Percentiles rank a stretch among this genome's conserved stretches.
Conservation (phyloP, 129 eudicot genomes). For the Apium graveolens region DNA sequence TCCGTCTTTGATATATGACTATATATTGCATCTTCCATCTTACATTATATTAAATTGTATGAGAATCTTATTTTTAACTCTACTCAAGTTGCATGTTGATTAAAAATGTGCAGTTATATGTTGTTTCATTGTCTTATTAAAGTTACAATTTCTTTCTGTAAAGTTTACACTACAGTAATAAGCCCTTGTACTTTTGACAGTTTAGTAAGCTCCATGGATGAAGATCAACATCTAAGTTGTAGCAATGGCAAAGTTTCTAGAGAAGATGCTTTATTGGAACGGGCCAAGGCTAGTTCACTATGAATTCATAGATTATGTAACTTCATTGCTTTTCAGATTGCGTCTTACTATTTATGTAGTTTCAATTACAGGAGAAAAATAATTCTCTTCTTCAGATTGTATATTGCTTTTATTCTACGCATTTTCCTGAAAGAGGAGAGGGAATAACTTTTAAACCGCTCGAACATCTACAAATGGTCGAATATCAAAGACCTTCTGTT, state of each 20-base stretch:
- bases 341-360: constrained; percentile 5
- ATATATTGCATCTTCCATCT: not conserved
- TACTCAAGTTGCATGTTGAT: not conserved
- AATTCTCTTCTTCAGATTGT: constrained; percentile 75
- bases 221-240: constrained; percentile 36
- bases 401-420: constrained; percentile 55
- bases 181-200: constrained; percentile 48
- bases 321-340: not conserved
- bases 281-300: constrained; percentile 69
- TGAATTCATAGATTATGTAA: constrained; percentile 3
- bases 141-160: not conserved
- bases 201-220: constrained; percentile 65
- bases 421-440: constrained; percentile 69
- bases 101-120: not conserved
- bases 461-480: constrained; percentile 75
- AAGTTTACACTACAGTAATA: constrained; percentile 12
- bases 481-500: constrained; percentile 45
- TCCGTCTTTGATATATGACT: not conserved
- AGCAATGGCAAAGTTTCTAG: constrained; percentile 41
- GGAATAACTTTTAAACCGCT: constrained; percentile 76
- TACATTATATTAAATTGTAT: not conserved
- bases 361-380: constrained; percentile 53
- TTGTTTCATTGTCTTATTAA: not conserved
- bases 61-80: not conserved
- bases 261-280: constrained; percentile 48